Base-by-base conservation (phyloP, 768 basidiomycete species). In the Postia placenta region DNA sequence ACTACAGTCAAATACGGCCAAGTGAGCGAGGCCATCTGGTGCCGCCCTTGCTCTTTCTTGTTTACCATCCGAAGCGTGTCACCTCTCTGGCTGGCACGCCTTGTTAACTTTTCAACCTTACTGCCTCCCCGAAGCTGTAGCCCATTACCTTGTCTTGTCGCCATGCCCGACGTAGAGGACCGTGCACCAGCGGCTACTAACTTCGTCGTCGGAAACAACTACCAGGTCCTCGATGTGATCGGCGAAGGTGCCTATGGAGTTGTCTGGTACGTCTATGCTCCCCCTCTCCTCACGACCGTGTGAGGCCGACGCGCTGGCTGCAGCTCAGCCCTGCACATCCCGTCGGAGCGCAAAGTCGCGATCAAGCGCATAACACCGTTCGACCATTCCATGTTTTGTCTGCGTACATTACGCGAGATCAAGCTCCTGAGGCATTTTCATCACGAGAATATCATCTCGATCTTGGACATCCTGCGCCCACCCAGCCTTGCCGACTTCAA, bases 291-390 rank as follows among this genome's bases (percentile, higher is more conserved):
- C n/a, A 14, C 6, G 26, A 30, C 45, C 14, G 20, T 39, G 36
- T 11, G 30, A 37, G 33, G 40, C 22, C 35, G 25, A 25, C 28
- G 14, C 14, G 42, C 23, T 40, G 36, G 45, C 41, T 38, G 23
- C 56, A 69, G 67, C 67, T 94, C 93, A 20, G 94, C 94, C 4
- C 72, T 93, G 2, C 93, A 98, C 64, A 66, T 81, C 53, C 85
- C 91, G 2, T 89, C 87, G 45, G 83, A 85, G 45, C 85, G 90
- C 51, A 92, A 92, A 67, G 95, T 98, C 52, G 94, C 94, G 47
- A 93, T 96, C 75, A 96, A 96, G 76, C 90, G 90, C 71, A 92
- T 96, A 69, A 83, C 87, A 0, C 92, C 92, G 4, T 96, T 95
- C 58, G 93, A 95, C 64, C 92, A 94, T 63, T 85, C 92, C 50